These are phyloP conservation scores for Petunia secreta DNA, from an alignment of 257 asterid genomes.

Conservation along the genomic window DNA sequence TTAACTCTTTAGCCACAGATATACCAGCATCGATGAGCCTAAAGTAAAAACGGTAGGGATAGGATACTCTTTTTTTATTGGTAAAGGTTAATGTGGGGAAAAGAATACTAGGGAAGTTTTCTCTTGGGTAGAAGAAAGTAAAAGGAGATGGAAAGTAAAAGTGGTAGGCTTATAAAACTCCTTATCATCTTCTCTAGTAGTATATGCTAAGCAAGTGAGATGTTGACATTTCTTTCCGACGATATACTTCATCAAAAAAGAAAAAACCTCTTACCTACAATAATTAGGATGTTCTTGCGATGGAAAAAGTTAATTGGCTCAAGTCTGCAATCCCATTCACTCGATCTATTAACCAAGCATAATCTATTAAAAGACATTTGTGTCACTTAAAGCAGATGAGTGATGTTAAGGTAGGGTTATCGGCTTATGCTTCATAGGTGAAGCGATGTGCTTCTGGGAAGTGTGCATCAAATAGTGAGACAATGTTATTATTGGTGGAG, in stretches of 20 bases:
- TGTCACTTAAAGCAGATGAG: neutral
- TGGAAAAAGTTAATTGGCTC: neutral
- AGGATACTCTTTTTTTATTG: too few relatives aligned
- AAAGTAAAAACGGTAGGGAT: neutral
- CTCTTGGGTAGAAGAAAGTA: neutral
- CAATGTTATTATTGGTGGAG: neutral
- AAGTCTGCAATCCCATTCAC: neutral
- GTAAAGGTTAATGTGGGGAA: neutral
- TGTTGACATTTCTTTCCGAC: neutral
- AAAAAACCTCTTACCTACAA: neutral
- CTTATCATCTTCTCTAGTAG: neutral
- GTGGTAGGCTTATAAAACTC: slow-evolving; percentile 3
- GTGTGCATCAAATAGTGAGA: neutral
- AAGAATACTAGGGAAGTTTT: neutral
- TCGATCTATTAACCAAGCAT: neutral
- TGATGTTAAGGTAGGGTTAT: neutral
- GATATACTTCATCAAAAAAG: too few relatives aligned
- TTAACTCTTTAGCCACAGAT: neutral
- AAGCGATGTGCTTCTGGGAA: neutral
- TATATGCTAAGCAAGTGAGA: neutral
- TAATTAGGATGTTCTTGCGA: neutral
- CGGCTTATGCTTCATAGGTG: neutral
- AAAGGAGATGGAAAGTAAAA: neutral
- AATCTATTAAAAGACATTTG: neutral
- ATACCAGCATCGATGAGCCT: neutral